Conservation (phyloP, 257 asterid genomes). For the Nicotiana benthamiana region DNA sequence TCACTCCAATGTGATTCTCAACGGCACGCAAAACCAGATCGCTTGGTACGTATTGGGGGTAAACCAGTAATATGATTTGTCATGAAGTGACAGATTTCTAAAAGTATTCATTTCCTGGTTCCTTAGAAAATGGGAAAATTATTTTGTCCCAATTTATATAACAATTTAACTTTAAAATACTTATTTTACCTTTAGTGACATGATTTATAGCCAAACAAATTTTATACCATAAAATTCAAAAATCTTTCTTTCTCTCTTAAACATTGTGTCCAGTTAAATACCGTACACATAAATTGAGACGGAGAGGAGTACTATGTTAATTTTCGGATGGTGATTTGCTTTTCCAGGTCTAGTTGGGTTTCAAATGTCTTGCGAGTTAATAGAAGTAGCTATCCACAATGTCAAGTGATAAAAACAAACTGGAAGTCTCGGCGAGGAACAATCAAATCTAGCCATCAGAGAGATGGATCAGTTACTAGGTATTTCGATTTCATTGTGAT, state of each 20-base stretch:
- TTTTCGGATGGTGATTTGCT: slow-evolving; percentile 5
- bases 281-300: too few species aligned
- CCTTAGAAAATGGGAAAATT: neutral
- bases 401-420: slow-evolving; percentile 22
- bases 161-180: too few species aligned
- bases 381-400: slow-evolving; percentile 15
- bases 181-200: too few species aligned
- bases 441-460: slow-evolving; percentile 35
- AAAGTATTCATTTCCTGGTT: neutral
- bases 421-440: slow-evolving; percentile 27
- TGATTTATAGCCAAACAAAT: too few species aligned
- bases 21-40: slow-evolving; percentile 37
- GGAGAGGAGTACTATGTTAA: neutral
- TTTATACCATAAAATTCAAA: too few species aligned
- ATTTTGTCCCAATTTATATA: neutral
- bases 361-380: slow-evolving; percentile 33
- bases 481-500: slow-evolving; percentile 80
- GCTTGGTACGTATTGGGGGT: slow-evolving; percentile 43
- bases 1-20: slow-evolving; percentile 31
- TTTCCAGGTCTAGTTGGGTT: slow-evolving; percentile 59
- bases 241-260: too few species aligned
- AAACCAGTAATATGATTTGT: neutral
- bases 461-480: slow-evolving; percentile 46
- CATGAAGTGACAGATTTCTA: neutral
- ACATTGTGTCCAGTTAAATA: too few species aligned